Percentiles rank a stretch among this genome's conserved stretches.
Evolutionary conservation across 306 rosid genomes (phyloP).

Genomic region (Corylus americana): DNA sequence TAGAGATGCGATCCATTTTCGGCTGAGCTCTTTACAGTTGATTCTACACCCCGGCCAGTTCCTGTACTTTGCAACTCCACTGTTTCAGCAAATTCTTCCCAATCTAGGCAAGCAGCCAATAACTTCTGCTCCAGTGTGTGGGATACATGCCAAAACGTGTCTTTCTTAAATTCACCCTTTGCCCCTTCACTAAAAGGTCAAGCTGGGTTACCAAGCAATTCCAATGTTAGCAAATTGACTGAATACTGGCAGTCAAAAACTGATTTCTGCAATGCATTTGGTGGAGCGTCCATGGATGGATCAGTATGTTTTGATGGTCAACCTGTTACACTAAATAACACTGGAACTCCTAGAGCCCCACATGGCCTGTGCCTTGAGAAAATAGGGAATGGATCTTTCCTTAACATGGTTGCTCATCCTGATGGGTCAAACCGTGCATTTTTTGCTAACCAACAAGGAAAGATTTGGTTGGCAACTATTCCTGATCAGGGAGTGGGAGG

Average conservation of each 20-base stretch:
- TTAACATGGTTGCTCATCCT: conserved; percentile 88
- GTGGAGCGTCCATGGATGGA: conserved; percentile 60
- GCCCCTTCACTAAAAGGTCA: conserved; percentile 66
- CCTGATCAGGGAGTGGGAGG: conserved; percentile 77
- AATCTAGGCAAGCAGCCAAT: conserved; percentile 48
- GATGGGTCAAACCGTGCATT: conserved; percentile 94
- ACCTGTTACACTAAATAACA: conserved; percentile 59
- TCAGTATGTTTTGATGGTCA: conserved; percentile 79
- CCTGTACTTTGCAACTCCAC: conserved; percentile 87
- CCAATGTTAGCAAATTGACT: conserved; percentile 53
- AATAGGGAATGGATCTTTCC: conserved; percentile 88
- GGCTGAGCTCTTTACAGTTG: conserved; percentile 59
- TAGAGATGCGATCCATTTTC: conserved; percentile 94
- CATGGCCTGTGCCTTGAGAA: conserved; percentile 89
- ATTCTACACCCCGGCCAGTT: conserved; percentile 59
- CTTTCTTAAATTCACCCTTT: conserved; percentile 80
- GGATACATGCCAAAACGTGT: conserved; percentile 76
- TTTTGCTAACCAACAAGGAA: conserved; percentile 75
- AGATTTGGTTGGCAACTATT: conserved; percentile 76
- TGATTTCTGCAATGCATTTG: conserved; percentile 78
- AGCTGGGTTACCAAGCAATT: conserved; percentile 47
- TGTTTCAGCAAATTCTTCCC: conserved; percentile 61
- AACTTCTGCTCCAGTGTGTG: conserved; percentile 76
- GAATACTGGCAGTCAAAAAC: conserved; percentile 77
- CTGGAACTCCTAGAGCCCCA: conserved; percentile 48